Conservation (phyloP, 75 land plant genomes). For the Larix kaempferi region DNA sequence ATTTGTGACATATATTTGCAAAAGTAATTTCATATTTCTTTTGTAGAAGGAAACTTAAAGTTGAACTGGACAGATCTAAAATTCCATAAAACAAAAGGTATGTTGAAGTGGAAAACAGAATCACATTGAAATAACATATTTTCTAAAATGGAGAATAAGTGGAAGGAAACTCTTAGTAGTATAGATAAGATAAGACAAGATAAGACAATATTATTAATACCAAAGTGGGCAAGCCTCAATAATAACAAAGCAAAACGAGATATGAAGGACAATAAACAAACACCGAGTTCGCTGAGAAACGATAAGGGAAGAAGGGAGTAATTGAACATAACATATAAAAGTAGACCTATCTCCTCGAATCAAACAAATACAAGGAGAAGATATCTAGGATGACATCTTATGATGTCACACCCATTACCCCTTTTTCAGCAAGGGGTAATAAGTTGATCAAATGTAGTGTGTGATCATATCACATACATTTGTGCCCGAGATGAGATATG, state of each 20-base stretch:
- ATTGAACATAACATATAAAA: background rate
- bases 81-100: background rate
- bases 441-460: no score
- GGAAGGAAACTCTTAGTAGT: background rate
- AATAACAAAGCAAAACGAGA: no score
- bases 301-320: background rate
- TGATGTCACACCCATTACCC: background rate
- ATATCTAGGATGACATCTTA: no score
- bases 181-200: background rate
- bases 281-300: background rate
- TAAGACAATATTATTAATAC: no score
- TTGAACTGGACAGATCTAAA: background rate
- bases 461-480: no score
- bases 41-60: background rate
- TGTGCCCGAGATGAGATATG: no score
- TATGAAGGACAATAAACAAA: no score
- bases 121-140: background rate
- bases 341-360: no score
- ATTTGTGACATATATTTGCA: background rate
- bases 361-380: no score
- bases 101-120: background rate
- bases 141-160: background rate
- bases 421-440: no score
- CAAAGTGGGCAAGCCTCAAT: no score
- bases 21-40: background rate